Conservation (phyloP, 805 yeast species). For the Starmerella stellata region DNA sequence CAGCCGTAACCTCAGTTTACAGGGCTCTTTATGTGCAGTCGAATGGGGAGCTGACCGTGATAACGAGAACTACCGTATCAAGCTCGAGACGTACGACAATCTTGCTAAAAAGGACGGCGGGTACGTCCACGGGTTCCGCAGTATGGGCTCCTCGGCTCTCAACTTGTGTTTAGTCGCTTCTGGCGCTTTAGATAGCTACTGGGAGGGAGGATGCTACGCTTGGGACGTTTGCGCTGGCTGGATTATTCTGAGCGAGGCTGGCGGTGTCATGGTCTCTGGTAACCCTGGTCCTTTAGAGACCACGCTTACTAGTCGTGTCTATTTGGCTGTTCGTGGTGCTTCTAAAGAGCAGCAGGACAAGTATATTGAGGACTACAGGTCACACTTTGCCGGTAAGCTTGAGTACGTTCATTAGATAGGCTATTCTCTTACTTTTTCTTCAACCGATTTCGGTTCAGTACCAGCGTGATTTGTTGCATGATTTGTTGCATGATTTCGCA, state of each 20-base stretch:
- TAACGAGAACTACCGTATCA: slow-evolving; percentile 34
- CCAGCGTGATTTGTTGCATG: neutral
- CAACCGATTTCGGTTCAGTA: neutral
- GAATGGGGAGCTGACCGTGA: slow-evolving; percentile 46
- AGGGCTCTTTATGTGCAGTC: slow-evolving; percentile 36
- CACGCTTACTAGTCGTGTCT: slow-evolving; percentile 35
- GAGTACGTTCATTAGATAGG: slow-evolving; percentile 21
- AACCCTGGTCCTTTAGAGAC: slow-evolving; percentile 33
- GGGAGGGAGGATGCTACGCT: slow-evolving; percentile 55
- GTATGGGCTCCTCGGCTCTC: slow-evolving; percentile 49
- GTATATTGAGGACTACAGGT: slow-evolving; percentile 35
- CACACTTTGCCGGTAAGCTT: slow-evolving; percentile 30
- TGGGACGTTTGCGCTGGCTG: slow-evolving; percentile 61
- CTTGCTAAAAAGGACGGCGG: slow-evolving; percentile 37
- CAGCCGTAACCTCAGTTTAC: slow-evolving; percentile 28
- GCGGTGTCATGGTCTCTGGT: slow-evolving; percentile 40
- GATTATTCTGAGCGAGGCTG: slow-evolving; percentile 42
- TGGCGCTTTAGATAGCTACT: slow-evolving; percentile 42
- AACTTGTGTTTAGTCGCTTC: slow-evolving; percentile 40
- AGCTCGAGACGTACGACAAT: slow-evolving; percentile 31
- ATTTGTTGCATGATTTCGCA: no score
- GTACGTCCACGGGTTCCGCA: slow-evolving; percentile 42
- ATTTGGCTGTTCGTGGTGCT: slow-evolving; percentile 41
- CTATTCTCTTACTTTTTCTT: no score
- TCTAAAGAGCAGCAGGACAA: slow-evolving; percentile 28